These are phyloP conservation scores for Dactylis glomerata DNA, from an alignment of 176 grass and related monocot genomes.

Conservation along the genomic window DNA sequence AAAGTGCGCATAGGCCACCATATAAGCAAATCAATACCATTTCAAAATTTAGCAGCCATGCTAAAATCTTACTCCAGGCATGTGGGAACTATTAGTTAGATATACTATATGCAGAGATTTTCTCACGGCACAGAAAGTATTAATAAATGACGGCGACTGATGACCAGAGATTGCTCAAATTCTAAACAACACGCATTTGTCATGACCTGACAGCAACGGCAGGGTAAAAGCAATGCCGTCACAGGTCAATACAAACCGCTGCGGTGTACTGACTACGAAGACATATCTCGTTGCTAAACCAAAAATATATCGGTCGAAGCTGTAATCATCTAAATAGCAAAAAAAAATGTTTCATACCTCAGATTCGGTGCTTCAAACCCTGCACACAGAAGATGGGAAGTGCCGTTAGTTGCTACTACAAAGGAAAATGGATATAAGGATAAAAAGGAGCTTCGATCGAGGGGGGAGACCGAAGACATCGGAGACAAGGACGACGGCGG, in stretches of 20 bases:
- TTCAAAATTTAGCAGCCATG: background rate
- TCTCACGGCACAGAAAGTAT: background rate
- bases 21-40: background rate
- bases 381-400: background rate
- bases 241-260: background rate
- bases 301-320: background rate
- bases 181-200: background rate
- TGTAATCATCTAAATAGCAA: background rate
- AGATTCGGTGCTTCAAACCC: slow-evolving; percentile 46
- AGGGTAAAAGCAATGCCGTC: background rate
- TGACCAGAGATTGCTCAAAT: background rate
- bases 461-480: slow-evolving; percentile 51
- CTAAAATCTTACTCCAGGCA: background rate
- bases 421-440: no score
- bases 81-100: background rate
- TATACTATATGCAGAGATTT: background rate
- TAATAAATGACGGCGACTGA: background rate
- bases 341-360: slow-evolving; percentile 31
- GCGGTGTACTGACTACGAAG: background rate
- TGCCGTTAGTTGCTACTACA: background rate
- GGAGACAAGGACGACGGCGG: slow-evolving; percentile 65
- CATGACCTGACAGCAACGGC: background rate
- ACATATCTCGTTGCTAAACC: background rate
- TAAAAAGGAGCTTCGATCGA: background rate
- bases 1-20: background rate